phyloP scores from a whole-genome alignment of 306 rosid genomes.

The Prosopis cineraria region DNA sequence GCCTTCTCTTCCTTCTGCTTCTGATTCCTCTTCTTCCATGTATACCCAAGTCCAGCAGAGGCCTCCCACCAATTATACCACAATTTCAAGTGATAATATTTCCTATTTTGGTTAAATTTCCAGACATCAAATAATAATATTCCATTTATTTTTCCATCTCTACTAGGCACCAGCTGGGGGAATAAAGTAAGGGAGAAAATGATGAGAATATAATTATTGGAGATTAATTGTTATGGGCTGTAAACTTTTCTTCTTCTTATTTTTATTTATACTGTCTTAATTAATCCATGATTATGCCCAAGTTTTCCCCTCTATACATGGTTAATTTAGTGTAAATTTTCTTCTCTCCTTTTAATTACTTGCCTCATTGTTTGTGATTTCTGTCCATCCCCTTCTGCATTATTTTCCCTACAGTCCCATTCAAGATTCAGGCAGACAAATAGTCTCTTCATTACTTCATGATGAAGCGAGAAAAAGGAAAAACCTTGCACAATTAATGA shows the following conservation, averaged over 20 bases:
- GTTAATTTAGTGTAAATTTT: conserved; percentile 1
- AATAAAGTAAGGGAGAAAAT: conserved; percentile 29
- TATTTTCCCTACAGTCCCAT: background rate
- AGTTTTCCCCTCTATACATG: conserved; percentile 2
- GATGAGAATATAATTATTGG: conserved; percentile 32
- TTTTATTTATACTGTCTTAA: background rate
- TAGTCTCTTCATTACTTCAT: background rate
- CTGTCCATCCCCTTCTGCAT: background rate
- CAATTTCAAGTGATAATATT: conserved; percentile 45
- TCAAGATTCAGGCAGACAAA: background rate
- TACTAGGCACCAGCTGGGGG: conserved; percentile 28
- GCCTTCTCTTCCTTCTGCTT: conserved; percentile 35
- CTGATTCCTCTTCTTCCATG: conserved; percentile 60
- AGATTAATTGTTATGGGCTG: conserved; percentile 27
- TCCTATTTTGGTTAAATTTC: conserved; percentile 52
- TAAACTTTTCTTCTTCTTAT: background rate
- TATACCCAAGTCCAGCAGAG: conserved; percentile 44
- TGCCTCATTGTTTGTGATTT: conserved; percentile 2
- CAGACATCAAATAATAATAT: conserved; percentile 21
- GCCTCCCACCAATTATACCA: conserved; percentile 43
- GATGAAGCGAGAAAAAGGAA: background rate
- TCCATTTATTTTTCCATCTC: conserved; percentile 39
- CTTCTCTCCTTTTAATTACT: background rate
- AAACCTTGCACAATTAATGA: background rate
- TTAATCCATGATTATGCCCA: conserved; percentile 17